Conservation (phyloP, 495 filamentous ascomycete genomes). For the Trichocladium antarcticum region DNA sequence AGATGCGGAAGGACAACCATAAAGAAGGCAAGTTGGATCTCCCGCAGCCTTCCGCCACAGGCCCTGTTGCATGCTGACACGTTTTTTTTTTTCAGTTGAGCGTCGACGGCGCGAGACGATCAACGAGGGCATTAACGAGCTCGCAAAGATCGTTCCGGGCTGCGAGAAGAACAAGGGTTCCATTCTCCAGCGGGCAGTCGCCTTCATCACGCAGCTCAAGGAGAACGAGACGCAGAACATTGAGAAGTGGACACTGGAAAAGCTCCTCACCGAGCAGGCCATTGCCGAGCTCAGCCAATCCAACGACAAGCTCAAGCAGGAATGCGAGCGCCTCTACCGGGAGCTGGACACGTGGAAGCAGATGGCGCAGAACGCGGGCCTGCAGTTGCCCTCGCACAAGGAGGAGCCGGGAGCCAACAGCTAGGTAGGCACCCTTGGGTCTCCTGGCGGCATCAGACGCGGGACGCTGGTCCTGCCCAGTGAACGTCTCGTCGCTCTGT, state of each 20-base stretch:
- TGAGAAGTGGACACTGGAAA: slow-evolving; percentile 95
- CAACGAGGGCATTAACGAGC: slow-evolving; percentile 97
- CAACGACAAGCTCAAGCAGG: slow-evolving; percentile 80
- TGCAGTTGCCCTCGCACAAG: slow-evolving; percentile 39
- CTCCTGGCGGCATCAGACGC: background rate
- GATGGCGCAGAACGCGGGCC: slow-evolving; percentile 62
- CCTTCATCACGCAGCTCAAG: slow-evolving; percentile 88
- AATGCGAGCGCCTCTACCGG: slow-evolving; percentile 58
- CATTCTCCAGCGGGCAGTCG: slow-evolving; percentile 84
- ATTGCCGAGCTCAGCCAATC: slow-evolving; percentile 79
- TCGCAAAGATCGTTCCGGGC: slow-evolving; percentile 92
- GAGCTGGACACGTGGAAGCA: slow-evolving; percentile 82
- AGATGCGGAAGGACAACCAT: slow-evolving; percentile 93
- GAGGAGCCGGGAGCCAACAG: slow-evolving; percentile 28
- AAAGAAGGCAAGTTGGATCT: slow-evolving; percentile 70
- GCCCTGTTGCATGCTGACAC: slow-evolving; percentile 8
- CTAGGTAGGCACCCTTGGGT: slow-evolving; percentile 13
- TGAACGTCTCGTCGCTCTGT: background rate
- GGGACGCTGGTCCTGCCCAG: background rate
- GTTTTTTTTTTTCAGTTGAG: slow-evolving; percentile 52
- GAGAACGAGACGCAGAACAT: slow-evolving; percentile 88
- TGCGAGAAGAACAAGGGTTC: slow-evolving; percentile 99
- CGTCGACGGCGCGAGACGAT: slow-evolving; percentile 95
- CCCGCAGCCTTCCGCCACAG: background rate
- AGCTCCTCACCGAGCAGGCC: slow-evolving; percentile 87